Percentiles rank a stretch among this genome's conserved stretches.
phyloP scores from a whole-genome alignment of 2,329 filamentous ascomycete genomes.

The Ophiosphaerella korrae region DNA sequence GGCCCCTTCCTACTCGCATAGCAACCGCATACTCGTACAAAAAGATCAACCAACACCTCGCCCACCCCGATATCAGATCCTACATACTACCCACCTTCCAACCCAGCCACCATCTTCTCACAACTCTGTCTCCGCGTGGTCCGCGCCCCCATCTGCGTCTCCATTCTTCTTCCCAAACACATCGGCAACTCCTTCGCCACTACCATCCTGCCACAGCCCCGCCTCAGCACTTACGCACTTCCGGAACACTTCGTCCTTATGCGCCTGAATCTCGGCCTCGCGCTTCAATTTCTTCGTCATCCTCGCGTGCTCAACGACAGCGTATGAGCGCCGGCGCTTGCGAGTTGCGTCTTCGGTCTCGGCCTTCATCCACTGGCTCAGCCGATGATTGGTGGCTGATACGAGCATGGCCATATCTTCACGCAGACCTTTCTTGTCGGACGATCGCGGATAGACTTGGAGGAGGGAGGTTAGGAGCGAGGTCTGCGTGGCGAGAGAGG shows the following conservation, averaged over 20 bases:
- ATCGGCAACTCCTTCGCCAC: constrained; percentile 19
- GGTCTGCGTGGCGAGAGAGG: constrained; percentile 19
- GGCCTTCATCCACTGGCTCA: constrained; percentile 20
- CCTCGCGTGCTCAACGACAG: background rate
- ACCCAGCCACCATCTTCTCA: background rate
- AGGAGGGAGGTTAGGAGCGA: constrained; percentile 22
- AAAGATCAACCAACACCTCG: no score
- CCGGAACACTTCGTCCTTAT: constrained; percentile 16
- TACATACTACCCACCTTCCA: no score
- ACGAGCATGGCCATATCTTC: constrained; percentile 28
- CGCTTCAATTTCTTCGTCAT: background rate
- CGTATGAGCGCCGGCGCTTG: constrained; percentile 2
- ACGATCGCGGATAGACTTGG: constrained; percentile 19
- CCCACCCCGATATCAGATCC: no score
- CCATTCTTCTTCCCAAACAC: constrained; percentile 7
- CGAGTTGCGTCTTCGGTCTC: constrained; percentile 1
- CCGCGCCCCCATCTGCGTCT: background rate
- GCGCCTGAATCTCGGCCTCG: background rate
- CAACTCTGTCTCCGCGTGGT: background rate
- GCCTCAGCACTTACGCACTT: constrained; percentile 18
- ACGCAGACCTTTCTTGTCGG: constrained; percentile 14
- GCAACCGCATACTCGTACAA: background rate
- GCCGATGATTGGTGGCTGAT: constrained; percentile 13
- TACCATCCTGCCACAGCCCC: constrained; percentile 26
- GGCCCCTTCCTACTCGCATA: background rate